Evolutionary conservation across 371 early-diverging fungal genomes (phyloP).

Genomic region (Mortierella sp.): DNA sequence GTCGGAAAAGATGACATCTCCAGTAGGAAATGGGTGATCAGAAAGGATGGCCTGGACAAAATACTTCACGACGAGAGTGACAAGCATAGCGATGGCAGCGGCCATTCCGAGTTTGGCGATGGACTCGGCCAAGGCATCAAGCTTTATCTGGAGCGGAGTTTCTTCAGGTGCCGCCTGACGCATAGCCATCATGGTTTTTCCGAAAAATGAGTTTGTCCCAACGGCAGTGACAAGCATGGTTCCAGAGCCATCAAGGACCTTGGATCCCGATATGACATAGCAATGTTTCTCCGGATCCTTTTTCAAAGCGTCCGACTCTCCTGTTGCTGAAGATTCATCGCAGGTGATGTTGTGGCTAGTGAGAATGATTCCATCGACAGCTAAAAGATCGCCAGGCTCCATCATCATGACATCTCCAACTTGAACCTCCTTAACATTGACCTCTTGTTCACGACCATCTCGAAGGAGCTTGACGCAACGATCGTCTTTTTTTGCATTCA

Average conservation of each 20-base stretch:
- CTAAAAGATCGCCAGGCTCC: constrained; percentile 96
- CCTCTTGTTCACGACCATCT: constrained; percentile 81
- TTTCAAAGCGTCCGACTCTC: constrained; percentile 90
- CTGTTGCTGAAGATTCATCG: constrained; percentile 94
- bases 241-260: constrained; percentile 92
- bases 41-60: constrained; percentile 75
- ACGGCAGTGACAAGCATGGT: constrained; percentile 88
- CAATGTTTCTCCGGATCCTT: constrained; percentile 80
- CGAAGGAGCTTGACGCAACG: constrained; percentile 83
- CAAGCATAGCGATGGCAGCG: constrained; percentile 83
- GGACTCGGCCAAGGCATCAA: constrained; percentile 87
- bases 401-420: constrained; percentile 92
- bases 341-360: constrained; percentile 85
- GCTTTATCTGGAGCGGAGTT: constrained; percentile 94
- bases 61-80: constrained; percentile 84
- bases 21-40: constrained; percentile 65
- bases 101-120: constrained; percentile 94
- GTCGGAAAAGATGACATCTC: constrained; percentile 70
- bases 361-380: constrained; percentile 89
- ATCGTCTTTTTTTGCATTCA: constrained; percentile 94
- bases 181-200: constrained; percentile 90
- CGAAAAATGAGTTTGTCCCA: constrained; percentile 84
- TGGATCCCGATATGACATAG: constrained; percentile 92
- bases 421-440: constrained; percentile 87
- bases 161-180: constrained; percentile 79